Conservation (phyloP, 441 rosid species). For the Biscutella laevigata region DNA sequence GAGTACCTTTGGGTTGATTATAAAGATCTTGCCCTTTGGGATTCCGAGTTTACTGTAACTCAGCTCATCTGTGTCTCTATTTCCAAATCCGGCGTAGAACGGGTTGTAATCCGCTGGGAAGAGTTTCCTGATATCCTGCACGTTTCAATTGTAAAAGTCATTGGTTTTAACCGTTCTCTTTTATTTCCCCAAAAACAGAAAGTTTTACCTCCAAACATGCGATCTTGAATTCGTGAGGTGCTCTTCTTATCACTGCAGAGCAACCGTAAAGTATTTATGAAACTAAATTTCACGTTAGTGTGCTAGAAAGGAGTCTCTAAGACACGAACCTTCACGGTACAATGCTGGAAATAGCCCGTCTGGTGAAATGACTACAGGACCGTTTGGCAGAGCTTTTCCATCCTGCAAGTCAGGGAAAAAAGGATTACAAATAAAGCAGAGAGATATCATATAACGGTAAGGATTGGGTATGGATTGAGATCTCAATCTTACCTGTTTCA, state of each 20-base stretch:
- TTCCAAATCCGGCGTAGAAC: constrained; percentile 85
- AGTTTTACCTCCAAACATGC: constrained; percentile 70
- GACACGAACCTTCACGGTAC: constrained; percentile 63
- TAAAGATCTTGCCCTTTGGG: constrained; percentile 81
- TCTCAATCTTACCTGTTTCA: constrained; percentile 55
- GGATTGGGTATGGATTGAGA: background rate
- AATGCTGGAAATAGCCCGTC: constrained; percentile 84
- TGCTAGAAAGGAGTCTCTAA: background rate
- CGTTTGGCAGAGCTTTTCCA: constrained; percentile 72
- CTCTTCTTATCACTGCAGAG: constrained; percentile 72
- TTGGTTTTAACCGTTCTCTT: background rate
- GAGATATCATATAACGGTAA: background rate
- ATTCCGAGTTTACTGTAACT: constrained; percentile 84
- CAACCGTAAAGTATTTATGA: background rate
- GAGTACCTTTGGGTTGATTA: constrained; percentile 76
- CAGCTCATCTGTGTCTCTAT: constrained; percentile 83
- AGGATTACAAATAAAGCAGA: constrained; percentile 1
- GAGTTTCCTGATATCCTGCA: constrained; percentile 77
- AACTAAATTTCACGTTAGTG: too few relatives aligned
- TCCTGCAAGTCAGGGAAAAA: constrained; percentile 40
- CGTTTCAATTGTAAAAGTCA: background rate
- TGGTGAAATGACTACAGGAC: constrained; percentile 84
- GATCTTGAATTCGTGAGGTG: constrained; percentile 88
- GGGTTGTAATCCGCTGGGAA: constrained; percentile 84
- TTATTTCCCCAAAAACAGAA: background rate